A percentile compares a stretch with the other conserved stretches of the same genome.
Conservation (phyloP, 2,329 filamentous ascomycete species). For the Coniochaeta pulveracea region DNA sequence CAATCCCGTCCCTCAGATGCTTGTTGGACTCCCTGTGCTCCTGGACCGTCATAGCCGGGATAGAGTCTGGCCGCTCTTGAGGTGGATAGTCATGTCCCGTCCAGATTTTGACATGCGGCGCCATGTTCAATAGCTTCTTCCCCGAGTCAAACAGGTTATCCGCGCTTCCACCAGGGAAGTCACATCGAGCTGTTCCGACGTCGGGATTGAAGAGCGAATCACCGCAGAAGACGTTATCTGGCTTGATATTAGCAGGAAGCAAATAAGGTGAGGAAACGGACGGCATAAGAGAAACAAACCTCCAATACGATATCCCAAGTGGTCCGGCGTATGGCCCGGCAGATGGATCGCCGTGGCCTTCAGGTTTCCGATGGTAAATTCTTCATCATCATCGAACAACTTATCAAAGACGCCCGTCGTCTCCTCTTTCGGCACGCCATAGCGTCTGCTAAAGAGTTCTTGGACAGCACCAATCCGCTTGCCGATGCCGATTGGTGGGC, state of each 20-base stretch:
- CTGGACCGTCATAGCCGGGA: slow-evolving; percentile 30
- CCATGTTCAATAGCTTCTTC: slow-evolving; percentile 27
- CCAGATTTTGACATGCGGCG: slow-evolving; percentile 34
- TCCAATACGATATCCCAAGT: slow-evolving; percentile 46
- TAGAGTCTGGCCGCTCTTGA: slow-evolving; percentile 18
- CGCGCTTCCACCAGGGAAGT: slow-evolving; percentile 41
- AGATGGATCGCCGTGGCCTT: slow-evolving; percentile 37
- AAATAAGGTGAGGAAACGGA: neutral
- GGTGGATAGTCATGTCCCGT: slow-evolving; percentile 44
- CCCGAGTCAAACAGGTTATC: slow-evolving; percentile 30
- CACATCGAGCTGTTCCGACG: slow-evolving; percentile 39
- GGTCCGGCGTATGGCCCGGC: slow-evolving; percentile 50
- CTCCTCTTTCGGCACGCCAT: slow-evolving; percentile 31
- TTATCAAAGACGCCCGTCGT: slow-evolving; percentile 36
- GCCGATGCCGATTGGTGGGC: slow-evolving; percentile 41
- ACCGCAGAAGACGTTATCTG: slow-evolving; percentile 36
- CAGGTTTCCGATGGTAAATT: slow-evolving; percentile 37
- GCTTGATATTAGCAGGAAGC: neutral
- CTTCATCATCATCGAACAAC: slow-evolving; percentile 41
- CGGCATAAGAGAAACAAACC: slow-evolving; percentile 16
- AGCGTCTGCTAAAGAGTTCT: slow-evolving; percentile 32
- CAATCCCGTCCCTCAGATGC: neutral
- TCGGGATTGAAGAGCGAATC: slow-evolving; percentile 42
- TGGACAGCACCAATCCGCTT: slow-evolving; percentile 41
- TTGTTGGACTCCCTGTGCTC: slow-evolving; percentile 24